phyloP scores from a whole-genome alignment of 371 early-diverging fungal species.

The Mortierella polycephala region DNA sequence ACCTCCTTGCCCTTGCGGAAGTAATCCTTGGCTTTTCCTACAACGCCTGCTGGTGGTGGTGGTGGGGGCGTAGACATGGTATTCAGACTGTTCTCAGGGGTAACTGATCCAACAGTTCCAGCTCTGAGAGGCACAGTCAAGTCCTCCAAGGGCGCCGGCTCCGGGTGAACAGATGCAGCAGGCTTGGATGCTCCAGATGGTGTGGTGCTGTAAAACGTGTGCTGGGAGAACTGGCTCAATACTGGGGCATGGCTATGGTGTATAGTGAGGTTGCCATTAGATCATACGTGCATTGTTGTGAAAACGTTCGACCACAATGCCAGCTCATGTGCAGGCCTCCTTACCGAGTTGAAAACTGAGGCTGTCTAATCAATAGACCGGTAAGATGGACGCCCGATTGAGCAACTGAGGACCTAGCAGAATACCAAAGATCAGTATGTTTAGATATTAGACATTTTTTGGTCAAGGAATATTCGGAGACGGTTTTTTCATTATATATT shows the following conservation, averaged over 20 bases:
- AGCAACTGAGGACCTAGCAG: constrained; percentile 13
- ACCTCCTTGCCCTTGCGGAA: constrained; percentile 51
- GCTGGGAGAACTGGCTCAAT: constrained; percentile 19
- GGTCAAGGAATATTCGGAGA: not conserved
- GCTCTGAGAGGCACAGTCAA: constrained; percentile 20
- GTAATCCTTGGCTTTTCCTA: constrained; percentile 32
- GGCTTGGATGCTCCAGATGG: constrained; percentile 16
- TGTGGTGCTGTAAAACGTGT: constrained; percentile 29
- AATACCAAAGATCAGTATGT: not conserved
- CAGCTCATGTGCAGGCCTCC: not conserved
- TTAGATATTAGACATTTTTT: not conserved
- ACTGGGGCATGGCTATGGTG: constrained; percentile 13
- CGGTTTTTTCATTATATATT: no score
- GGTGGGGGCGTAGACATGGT: constrained; percentile 10
- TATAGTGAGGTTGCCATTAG: not conserved
- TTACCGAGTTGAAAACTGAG: constrained; percentile 22
- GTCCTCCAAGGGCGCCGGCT: constrained; percentile 34
- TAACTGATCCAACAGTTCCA: constrained; percentile 27
- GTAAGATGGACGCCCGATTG: constrained; percentile 16
- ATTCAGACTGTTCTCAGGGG: constrained; percentile 24
- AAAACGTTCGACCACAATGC: not conserved
- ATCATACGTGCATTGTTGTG: not conserved
- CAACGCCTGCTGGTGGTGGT: constrained; percentile 27
- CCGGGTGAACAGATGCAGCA: constrained; percentile 20
- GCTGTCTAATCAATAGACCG: constrained; percentile 20